Percentiles rank a stretch among this genome's conserved stretches.
Evolutionary conservation across 148 eudicot species (phyloP).

Genomic region (Polygonum aviculare): DNA sequence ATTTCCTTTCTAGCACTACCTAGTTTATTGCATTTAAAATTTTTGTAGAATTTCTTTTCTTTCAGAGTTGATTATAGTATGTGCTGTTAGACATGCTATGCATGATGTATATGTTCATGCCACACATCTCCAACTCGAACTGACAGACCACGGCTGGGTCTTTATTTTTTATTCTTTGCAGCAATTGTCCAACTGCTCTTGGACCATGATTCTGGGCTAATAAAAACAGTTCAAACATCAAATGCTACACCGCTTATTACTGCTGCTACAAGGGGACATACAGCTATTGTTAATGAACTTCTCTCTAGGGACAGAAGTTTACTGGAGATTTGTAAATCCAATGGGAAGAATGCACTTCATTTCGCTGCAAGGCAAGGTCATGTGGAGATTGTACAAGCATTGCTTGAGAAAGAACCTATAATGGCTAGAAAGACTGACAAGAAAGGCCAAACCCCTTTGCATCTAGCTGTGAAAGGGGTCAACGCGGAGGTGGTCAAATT

Average conservation of each 20-base stretch:
- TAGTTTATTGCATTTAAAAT: neutral
- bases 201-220: constrained; percentile 54
- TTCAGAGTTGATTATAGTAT: neutral
- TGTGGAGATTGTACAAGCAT: constrained; percentile 61
- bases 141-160: neutral
- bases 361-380: constrained; percentile 81
- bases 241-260: constrained; percentile 75
- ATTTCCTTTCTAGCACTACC: neutral
- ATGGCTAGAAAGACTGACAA: constrained; percentile 75
- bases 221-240: constrained; percentile 58
- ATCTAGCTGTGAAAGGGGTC: constrained; percentile 86
- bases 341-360: constrained; percentile 84
- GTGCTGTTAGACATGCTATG: neutral
- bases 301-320: constrained; percentile 64
- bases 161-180: constrained; percentile 21
- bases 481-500: constrained; percentile 72
- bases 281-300: constrained; percentile 56
- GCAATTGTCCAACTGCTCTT: constrained; percentile 67
- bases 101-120: neutral
- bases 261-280: constrained; percentile 75
- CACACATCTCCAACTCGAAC: neutral
- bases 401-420: constrained; percentile 58
- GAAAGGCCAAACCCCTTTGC: constrained; percentile 82
- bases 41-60: neutral
- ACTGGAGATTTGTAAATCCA: constrained; percentile 52